Conservation (phyloP, 2,329 filamentous ascomycete genomes). For the Tolypocladium ovalisporum region DNA sequence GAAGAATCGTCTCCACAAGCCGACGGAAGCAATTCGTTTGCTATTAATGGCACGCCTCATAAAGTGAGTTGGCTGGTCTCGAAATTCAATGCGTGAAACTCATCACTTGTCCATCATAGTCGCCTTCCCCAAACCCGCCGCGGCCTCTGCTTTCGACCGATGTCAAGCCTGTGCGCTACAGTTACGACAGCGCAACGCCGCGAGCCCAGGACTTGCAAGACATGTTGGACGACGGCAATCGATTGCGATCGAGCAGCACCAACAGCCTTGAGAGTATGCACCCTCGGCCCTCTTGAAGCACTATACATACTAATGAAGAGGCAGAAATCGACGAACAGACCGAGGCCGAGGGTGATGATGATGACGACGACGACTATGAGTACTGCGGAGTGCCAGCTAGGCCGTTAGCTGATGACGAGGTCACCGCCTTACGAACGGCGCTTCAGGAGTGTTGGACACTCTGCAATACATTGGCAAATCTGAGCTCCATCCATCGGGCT, state of each 20-base stretch:
- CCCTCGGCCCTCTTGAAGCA: neutral
- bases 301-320: neutral
- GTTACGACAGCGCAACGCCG: constrained; percentile 62
- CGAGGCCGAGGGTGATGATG: constrained; percentile 42
- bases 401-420: constrained; percentile 44
- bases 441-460: constrained; percentile 87
- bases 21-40: constrained; percentile 21
- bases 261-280: constrained; percentile 66
- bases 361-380: constrained; percentile 37
- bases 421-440: constrained; percentile 60
- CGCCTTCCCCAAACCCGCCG: constrained; percentile 25
- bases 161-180: constrained; percentile 55
- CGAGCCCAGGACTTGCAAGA: constrained; percentile 75
- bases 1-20: constrained; percentile 25
- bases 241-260: constrained; percentile 54
- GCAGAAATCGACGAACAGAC: constrained; percentile 46
- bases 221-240: constrained; percentile 45
- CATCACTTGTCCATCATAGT: constrained; percentile 3
- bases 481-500: constrained; percentile 75
- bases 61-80: constrained; percentile 10
- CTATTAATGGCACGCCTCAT: constrained; percentile 10
- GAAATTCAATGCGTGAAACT: neutral
- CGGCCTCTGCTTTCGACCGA: constrained; percentile 69
- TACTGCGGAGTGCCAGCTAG: constrained; percentile 28
- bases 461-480: constrained; percentile 77